A percentile compares a stretch with the other conserved stretches of the same genome.
Evolutionary conservation across 2,329 filamentous ascomycete genomes (phyloP).

Genomic region (Botrytis sinoallii): DNA sequence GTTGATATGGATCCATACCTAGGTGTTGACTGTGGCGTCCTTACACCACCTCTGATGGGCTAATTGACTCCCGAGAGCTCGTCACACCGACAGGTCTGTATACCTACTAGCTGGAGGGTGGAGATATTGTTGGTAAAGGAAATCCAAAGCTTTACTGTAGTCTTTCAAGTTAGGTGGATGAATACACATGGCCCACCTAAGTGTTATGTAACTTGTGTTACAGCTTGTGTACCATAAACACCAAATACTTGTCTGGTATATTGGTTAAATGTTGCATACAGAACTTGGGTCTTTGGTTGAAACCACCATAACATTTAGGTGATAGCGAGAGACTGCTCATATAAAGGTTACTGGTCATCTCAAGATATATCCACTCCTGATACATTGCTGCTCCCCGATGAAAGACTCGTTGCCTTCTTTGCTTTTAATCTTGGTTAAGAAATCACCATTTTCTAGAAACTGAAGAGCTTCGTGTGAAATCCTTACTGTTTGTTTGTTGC

Average conservation of each 20-base stretch:
- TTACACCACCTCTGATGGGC: background rate
- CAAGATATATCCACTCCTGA: background rate
- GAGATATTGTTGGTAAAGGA: background rate
- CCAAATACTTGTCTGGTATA: background rate
- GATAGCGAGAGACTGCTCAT: background rate
- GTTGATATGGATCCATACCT: too few relatives aligned
- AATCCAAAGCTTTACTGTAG: too few relatives aligned
- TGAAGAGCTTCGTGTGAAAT: background rate
- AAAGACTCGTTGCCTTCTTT: background rate
- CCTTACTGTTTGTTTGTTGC: background rate
- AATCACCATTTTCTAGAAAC: background rate
- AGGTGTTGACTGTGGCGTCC: too few relatives aligned
- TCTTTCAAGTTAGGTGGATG: too few relatives aligned
- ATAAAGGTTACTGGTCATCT: background rate
- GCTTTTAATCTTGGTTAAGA: background rate
- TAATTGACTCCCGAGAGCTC: background rate
- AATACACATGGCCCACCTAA: background rate
- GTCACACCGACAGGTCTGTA: background rate
- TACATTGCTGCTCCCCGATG: background rate
- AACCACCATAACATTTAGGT: background rate
- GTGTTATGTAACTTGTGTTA: background rate
- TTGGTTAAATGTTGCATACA: background rate
- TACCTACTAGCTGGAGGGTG: too few relatives aligned
- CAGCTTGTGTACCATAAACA: background rate
- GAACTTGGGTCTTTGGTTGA: background rate